Evolutionary conservation across 768 basidiomycete species (phyloP).

Genomic region (Calocybe indica): DNA sequence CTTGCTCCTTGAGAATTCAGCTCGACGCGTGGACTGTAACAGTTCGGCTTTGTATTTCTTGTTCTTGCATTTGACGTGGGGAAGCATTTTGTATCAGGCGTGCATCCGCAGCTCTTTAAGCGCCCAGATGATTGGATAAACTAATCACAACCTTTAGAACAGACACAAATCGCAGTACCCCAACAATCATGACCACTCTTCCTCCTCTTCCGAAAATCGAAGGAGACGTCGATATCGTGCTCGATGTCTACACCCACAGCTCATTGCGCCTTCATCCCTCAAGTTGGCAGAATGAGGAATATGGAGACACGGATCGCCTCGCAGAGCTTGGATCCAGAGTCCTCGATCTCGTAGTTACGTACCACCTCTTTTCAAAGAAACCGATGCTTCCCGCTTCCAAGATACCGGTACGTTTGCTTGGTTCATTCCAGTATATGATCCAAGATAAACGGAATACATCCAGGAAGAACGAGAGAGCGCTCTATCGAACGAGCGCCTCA

Average conservation of each 20-base stretch:
- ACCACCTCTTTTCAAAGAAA: slow-evolving; percentile 38
- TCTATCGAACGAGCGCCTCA: slow-evolving; percentile 33
- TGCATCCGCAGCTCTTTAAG: too few species aligned
- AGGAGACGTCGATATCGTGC: slow-evolving; percentile 44
- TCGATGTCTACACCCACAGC: slow-evolving; percentile 53
- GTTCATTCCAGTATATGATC: neutral
- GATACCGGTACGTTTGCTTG: slow-evolving; percentile 32
- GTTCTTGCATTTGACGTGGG: too few species aligned
- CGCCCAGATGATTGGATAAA: too few species aligned
- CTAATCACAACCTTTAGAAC: too few species aligned
- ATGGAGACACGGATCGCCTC: slow-evolving; percentile 57
- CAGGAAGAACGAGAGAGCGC: slow-evolving; percentile 22
- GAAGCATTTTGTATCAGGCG: too few species aligned
- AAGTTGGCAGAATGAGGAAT: slow-evolving; percentile 32
- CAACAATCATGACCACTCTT: slow-evolving; percentile 15
- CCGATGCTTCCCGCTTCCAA: slow-evolving; percentile 36
- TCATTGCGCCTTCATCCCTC: slow-evolving; percentile 23
- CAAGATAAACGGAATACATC: neutral
- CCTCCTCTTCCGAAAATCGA: slow-evolving; percentile 53
- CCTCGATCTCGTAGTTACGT: slow-evolving; percentile 46
- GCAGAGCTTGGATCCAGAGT: slow-evolving; percentile 49
- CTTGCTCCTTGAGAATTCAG: too few species aligned
- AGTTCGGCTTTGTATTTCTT: too few species aligned
- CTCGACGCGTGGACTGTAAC: too few species aligned
- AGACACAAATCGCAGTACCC: too few species aligned